Evolutionary conservation across 2,329 filamentous ascomycete genomes (phyloP).

Genomic region (Sclerotinia borealis): DNA sequence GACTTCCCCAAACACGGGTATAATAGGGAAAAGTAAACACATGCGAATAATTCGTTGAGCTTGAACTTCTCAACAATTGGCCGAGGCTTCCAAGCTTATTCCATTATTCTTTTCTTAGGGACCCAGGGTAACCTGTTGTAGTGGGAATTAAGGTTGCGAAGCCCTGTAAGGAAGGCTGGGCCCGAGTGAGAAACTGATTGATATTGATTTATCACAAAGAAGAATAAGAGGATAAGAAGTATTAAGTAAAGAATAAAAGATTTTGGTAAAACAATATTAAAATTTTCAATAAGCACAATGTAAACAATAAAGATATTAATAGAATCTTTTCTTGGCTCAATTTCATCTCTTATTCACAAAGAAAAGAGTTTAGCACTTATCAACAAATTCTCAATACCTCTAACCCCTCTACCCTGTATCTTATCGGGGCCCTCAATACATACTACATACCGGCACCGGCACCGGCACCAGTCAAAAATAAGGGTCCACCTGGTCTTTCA

Average conservation of each 20-base stretch:
- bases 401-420: not conserved
- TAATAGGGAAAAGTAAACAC: no score
- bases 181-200: not conserved
- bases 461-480: not conserved
- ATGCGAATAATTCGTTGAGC: conserved; percentile 14
- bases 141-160: not conserved
- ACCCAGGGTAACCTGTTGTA: not conserved
- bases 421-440: not conserved
- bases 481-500: conserved; percentile 6
- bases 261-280: not conserved
- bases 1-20: conserved; percentile 3
- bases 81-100: not conserved
- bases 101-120: not conserved
- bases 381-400: not conserved
- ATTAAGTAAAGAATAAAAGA: no score
- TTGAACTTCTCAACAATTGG: conserved; percentile 8
- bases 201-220: not conserved
- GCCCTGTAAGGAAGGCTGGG: not conserved
- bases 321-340: not conserved
- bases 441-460: no score
- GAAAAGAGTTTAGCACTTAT: not conserved
- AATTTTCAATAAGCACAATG: not conserved
- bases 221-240: not conserved
- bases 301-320: not conserved
- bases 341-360: not conserved